phyloP scores from a whole-genome alignment of 371 early-diverging fungal genomes.

The Globomyces sp. region DNA sequence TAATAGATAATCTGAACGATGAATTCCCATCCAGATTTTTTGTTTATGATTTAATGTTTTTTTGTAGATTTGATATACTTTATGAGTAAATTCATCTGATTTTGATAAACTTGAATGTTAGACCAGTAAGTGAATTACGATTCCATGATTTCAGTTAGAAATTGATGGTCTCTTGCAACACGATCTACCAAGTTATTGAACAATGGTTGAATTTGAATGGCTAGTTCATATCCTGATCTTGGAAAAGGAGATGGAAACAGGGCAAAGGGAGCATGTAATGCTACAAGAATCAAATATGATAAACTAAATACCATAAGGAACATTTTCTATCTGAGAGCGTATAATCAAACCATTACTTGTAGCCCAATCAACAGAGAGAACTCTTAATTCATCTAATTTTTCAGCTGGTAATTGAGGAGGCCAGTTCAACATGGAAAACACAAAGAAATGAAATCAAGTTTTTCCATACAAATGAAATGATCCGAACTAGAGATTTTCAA shows the following conservation, averaged over 20 bases:
- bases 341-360: slow-evolving; percentile 12
- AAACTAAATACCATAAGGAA: slow-evolving; percentile 3
- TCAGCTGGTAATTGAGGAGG: slow-evolving; percentile 14
- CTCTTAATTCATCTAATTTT: slow-evolving; percentile 18
- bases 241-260: slow-evolving; percentile 90
- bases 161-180: slow-evolving; percentile 72
- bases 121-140: slow-evolving; percentile 42
- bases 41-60: slow-evolving; percentile 41
- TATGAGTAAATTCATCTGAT: slow-evolving; percentile 80
- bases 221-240: slow-evolving; percentile 66
- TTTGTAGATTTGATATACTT: slow-evolving; percentile 77
- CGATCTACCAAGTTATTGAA: slow-evolving; percentile 81
- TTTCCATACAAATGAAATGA: slow-evolving; percentile 6
- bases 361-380: slow-evolving; percentile 22
- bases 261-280: slow-evolving; percentile 79
- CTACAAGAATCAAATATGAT: too few species aligned
- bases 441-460: slow-evolving; percentile 4
- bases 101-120: slow-evolving; percentile 57
- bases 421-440: slow-evolving; percentile 1
- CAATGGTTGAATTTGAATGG: slow-evolving; percentile 72
- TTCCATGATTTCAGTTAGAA: slow-evolving; percentile 71
- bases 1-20: slow-evolving; percentile 93
- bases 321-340: not conserved
- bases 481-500: not conserved
- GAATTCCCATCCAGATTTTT: slow-evolving; percentile 73